Evolutionary conservation across 2,329 filamentous ascomycete genomes (phyloP).

Genomic region (Fusarium anthophilum): DNA sequence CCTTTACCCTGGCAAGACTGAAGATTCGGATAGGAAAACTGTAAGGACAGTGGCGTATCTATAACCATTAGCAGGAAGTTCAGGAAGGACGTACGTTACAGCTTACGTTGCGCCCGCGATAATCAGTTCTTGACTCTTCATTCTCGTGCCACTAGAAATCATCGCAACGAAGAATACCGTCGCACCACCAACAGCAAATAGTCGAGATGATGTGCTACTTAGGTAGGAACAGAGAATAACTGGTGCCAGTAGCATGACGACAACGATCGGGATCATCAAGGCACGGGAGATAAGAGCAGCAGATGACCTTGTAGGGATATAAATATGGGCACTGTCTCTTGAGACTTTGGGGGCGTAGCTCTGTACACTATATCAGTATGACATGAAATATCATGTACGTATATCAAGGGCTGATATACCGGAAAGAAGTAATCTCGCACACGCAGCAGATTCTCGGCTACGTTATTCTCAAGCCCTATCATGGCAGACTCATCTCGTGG

Average conservation of each 20-base stretch:
- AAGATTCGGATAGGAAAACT: background rate
- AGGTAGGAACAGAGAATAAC: background rate
- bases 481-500: background rate
- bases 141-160: background rate
- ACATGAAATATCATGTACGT: rapidly evolving
- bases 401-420: rapidly evolving
- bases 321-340: background rate
- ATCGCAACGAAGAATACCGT: background rate
- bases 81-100: rapidly evolving
- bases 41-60: background rate
- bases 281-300: background rate
- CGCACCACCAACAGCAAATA: background rate
- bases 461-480: background rate
- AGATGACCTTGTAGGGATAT: background rate
- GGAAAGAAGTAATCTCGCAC: background rate
- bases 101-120: background rate
- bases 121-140: background rate
- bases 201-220: background rate
- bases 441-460: background rate
- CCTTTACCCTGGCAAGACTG: background rate
- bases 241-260: background rate
- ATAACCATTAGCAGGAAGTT: rapidly evolving
- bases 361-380: background rate
- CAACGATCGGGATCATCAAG: background rate
- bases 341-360: background rate